A percentile compares a stretch with the other conserved stretches of the same genome.
Evolutionary conservation across 2,329 filamentous ascomycete genomes (phyloP).

Genomic region (Golovinomyces cichoracearum): DNA sequence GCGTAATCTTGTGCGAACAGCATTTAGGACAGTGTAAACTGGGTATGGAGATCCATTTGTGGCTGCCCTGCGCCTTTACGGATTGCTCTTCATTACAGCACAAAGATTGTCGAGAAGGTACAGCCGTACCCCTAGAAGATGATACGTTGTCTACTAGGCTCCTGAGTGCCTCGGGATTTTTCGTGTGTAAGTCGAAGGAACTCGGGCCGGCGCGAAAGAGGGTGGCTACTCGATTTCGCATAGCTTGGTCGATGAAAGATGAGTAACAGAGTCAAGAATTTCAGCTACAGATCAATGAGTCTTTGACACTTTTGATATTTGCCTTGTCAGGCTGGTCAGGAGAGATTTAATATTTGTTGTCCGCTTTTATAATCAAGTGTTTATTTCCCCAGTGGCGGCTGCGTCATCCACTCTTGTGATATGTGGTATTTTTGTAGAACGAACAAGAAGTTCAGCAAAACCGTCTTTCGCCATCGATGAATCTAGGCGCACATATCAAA

Average conservation of each 20-base stretch:
- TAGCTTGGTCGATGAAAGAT: conserved; percentile 1
- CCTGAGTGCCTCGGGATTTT: conserved; percentile 5
- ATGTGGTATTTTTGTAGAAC: no score
- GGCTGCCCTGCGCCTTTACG: conserved; percentile 9
- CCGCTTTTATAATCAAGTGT: no score
- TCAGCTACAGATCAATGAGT: no score
- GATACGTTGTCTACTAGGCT: conserved; percentile 3
- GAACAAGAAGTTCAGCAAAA: no score
- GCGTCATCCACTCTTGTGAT: no score
- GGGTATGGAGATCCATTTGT: conserved; percentile 12
- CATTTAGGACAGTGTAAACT: conserved; percentile 9
- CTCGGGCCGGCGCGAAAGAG: conserved; percentile 9
- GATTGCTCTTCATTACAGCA: conserved; percentile 5
- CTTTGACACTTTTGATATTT: no score
- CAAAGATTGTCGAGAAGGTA: conserved; percentile 2
- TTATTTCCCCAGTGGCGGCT: no score
- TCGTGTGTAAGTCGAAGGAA: conserved; percentile 7
- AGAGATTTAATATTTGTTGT: no score
- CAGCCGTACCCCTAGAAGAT: conserved; percentile 5
- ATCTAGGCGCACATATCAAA: no score
- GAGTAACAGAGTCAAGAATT: no score
- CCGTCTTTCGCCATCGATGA: no score
- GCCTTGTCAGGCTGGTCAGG: no score
- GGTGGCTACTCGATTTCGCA: conserved; percentile 10
- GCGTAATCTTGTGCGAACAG: conserved; percentile 9